Evolutionary conservation across 345 rosid genomes (phyloP).

Genomic region (Schrenkiella parvula): DNA sequence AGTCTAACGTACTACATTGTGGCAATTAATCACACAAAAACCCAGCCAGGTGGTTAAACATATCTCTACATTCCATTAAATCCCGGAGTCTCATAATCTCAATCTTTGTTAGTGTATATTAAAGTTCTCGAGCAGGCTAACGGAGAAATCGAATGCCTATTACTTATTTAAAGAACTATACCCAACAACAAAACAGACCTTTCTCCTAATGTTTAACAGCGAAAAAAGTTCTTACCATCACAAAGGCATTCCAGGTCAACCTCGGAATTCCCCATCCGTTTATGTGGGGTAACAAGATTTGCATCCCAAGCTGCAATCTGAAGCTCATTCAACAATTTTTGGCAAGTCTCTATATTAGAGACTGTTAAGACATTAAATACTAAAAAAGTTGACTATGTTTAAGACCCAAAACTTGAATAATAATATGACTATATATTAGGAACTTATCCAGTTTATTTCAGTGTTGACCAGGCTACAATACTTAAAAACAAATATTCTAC

Average conservation of each 20-base stretch:
- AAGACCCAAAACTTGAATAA: background rate
- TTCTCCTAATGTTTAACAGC: too few species aligned
- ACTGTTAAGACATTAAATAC: background rate
- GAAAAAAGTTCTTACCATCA: slow-evolving; percentile 89
- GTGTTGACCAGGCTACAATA: background rate
- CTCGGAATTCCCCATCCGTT: slow-evolving; percentile 88
- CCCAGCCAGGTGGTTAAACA: background rate
- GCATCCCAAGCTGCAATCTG: slow-evolving; percentile 99
- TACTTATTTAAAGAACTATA: background rate
- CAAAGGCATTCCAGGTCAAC: slow-evolving; percentile 55
- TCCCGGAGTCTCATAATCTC: background rate
- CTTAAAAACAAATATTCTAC: slow-evolving; percentile 31
- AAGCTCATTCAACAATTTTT: slow-evolving; percentile 12
- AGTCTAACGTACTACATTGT: background rate
- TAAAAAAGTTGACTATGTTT: background rate
- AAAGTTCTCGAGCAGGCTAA: background rate
- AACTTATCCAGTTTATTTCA: background rate
- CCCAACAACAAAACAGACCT: background rate
- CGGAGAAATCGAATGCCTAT: background rate
- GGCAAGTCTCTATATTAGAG: slow-evolving; percentile 6
- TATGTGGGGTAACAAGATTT: slow-evolving; percentile 88
- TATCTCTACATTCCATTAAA: background rate
- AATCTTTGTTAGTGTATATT: background rate
- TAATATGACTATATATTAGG: background rate
- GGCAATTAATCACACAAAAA: too few species aligned